These are phyloP conservation scores for Termitomyces sp. DNA, from an alignment of 768 basidiomycete species.

Conservation along the genomic window DNA sequence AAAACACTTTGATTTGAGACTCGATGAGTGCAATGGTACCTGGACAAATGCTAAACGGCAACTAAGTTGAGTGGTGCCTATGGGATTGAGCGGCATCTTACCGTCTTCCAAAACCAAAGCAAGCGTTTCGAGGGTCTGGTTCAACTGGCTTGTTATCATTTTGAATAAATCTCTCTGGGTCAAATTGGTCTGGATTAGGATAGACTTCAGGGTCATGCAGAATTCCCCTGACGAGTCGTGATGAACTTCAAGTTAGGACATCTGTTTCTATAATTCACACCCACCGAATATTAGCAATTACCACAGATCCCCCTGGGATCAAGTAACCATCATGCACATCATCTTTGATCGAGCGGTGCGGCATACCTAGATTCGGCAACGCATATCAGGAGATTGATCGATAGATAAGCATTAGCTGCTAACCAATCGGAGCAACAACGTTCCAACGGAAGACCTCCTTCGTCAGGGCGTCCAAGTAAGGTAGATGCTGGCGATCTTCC, in stretches of 20 bases:
- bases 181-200: constrained; percentile 47
- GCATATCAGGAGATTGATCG: neutral
- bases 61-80: neutral
- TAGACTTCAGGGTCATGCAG: constrained; percentile 51
- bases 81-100: constrained; percentile 17
- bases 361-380: constrained; percentile 30
- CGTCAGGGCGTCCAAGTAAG: neutral
- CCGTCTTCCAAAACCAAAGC: constrained; percentile 72
- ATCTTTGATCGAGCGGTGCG: constrained; percentile 53
- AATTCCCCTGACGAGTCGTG: constrained; percentile 33
- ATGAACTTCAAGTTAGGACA: neutral
- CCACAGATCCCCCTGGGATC: constrained; percentile 53
- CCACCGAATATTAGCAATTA: constrained; percentile 51
- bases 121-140: constrained; percentile 51
- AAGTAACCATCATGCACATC: constrained; percentile 58
- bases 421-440: neutral
- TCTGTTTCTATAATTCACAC: neutral
- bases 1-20: neutral
- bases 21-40: constrained; percentile 23
- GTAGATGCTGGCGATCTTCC: neutral
- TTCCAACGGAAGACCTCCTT: neutral
- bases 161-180: constrained; percentile 55
- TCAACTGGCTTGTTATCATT: constrained; percentile 38
- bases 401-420: neutral
- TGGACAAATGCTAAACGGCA: constrained; percentile 37